Evolutionary conservation across 2,329 filamentous ascomycete species (phyloP), one percentile per base, ranked within the genome.

Genomic region (Septoria linicola): DNA sequence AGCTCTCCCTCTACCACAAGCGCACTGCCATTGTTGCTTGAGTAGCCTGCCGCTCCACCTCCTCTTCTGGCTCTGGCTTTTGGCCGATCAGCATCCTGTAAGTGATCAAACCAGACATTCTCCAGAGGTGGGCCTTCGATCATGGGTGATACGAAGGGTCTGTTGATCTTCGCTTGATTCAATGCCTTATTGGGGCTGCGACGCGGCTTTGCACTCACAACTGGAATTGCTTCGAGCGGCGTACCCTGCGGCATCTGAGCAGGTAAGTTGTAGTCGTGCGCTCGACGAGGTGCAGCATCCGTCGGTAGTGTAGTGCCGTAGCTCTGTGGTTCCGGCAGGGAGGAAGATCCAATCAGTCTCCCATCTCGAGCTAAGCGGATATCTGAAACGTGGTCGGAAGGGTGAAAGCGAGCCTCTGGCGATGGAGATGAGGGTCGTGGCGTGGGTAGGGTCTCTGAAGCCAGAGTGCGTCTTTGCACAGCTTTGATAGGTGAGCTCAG

Each of bases 381-480:
- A n/a, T 57, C 51, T 8, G 58, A 58, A 7, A 59, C 58, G 36
- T 59, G 55, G 20, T 63, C 48, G 13, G 60, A 57, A 8, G 59
- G 56, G 45, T 61, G 57, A 20, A 59, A 62, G 2, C 35, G 23
- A 4, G 51, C 47, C 17, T 52, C 41, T 10, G 43, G 55, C 13
- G 55, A 53, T 6, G 66, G 66, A 11, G 67, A 69, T 4, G 67
- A 69, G 21, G 57, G 52, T 27, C 63, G 56, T 41, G 67, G 66
- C 2, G 66, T 69, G 0, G 61, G 65, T 11, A 66, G 48, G 5
- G 41, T 41, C 16, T 44, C 19, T 11, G 16, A 25, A 8, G 31
- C 37, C 3, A 32, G 25, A 36, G 25, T 3, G 11, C 19, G n/a
- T 17, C 7, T 23, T 21, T 35, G 23, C 2, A 16, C 11, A 4